These are phyloP conservation scores for Fusarium humuli DNA, from an alignment of 2,329 filamentous ascomycete genomes.

Conservation along the genomic window DNA sequence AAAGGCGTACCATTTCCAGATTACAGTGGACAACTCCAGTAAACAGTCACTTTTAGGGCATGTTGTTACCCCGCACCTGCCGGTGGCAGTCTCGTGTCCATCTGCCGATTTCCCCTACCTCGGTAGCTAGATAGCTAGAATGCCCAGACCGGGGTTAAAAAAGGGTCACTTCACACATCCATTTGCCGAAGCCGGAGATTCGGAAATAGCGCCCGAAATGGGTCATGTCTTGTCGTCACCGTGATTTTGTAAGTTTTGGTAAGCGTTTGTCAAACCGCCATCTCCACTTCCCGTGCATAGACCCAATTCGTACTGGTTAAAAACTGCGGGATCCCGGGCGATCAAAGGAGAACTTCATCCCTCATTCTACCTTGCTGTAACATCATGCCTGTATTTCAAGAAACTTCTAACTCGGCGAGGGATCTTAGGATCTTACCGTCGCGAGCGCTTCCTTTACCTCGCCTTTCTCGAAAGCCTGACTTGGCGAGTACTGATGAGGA, in stretches of 20 bases:
- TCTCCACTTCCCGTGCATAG: neutral
- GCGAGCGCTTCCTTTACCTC: neutral
- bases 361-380: neutral
- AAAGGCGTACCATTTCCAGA: too few relatives aligned
- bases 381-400: conserved; percentile 24
- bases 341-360: neutral
- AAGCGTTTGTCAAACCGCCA: neutral
- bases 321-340: neutral
- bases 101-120: too few relatives aligned
- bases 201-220: conserved; percentile 2
- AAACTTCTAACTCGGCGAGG: conserved; percentile 1
- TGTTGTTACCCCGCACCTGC: neutral
- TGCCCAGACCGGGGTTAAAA: too few relatives aligned
- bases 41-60: neutral
- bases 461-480: conserved; percentile 2
- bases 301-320: neutral
- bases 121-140: too few relatives aligned
- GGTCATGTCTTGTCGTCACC: neutral
- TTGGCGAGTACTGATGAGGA: neutral
- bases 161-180: too few relatives aligned
- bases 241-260: conserved; percentile 7
- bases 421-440: conserved; percentile 20
- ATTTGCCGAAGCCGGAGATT: too few relatives aligned
- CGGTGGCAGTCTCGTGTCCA: too few relatives aligned
- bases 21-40: neutral